Percentiles rank a stretch among this genome's conserved stretches.
Evolutionary conservation across 805 yeast genomes (phyloP).

Genomic region (Pichia gijzeniarum): DNA sequence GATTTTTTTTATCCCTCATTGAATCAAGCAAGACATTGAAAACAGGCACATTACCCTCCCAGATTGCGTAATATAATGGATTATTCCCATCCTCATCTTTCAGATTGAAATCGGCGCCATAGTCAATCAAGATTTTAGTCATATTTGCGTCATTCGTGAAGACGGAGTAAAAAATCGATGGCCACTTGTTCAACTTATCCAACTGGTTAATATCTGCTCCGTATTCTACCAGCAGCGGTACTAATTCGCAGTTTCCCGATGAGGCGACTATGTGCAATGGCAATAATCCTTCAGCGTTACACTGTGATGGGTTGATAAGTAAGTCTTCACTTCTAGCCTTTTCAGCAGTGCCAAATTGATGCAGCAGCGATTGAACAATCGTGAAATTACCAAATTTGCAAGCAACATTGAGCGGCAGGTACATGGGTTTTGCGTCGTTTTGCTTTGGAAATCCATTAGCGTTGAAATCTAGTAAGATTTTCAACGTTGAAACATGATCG

Average conservation of each 20-base stretch:
- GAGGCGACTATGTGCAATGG: conserved; percentile 88
- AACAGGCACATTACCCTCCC: conserved; percentile 89
- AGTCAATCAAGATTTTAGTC: conserved; percentile 60
- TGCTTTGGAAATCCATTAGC: conserved; percentile 43
- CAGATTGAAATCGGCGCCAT: conserved; percentile 62
- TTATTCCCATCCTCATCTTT: conserved; percentile 75
- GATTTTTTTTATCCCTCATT: conserved; percentile 10
- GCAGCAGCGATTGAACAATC: conserved; percentile 58
- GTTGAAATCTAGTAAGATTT: conserved; percentile 43
- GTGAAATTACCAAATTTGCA: conserved; percentile 76
- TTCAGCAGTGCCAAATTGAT: conserved; percentile 26
- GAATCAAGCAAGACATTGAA: conserved; percentile 54
- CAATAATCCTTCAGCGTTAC: conserved; percentile 80
- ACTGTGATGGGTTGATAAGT: conserved; percentile 41
- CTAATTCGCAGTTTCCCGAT: conserved; percentile 66
- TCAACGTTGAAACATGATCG: conserved; percentile 50
- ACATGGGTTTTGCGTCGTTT: conserved; percentile 50
- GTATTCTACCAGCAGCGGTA: conserved; percentile 59
- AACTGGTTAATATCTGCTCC: conserved; percentile 72
- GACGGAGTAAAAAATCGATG: conserved; percentile 87
- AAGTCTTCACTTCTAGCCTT: conserved; percentile 23
- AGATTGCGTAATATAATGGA: conserved; percentile 83
- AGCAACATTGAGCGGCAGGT: conserved; percentile 77
- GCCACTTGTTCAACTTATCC: conserved; percentile 89
- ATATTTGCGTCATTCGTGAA: conserved; percentile 73